Base-by-base conservation (phyloP, 108 stramenopile genomes). In the Nitzschia sp. region DNA sequence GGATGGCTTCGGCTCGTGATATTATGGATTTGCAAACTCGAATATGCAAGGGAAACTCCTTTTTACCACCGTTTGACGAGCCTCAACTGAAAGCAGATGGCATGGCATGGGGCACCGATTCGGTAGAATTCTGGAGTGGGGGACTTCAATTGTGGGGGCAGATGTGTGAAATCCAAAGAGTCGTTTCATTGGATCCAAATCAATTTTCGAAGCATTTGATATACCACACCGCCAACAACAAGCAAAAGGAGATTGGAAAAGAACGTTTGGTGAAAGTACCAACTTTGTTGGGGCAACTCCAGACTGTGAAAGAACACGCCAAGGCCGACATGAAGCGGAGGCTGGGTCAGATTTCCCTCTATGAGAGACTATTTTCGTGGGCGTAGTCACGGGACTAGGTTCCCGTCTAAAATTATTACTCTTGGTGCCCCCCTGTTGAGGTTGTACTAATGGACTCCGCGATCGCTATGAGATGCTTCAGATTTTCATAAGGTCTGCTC, bases 141-240 rank as follows among this genome's bases (percentile, higher is more conserved):
- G 89, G 88, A 0, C 77, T 87, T 53, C 72, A 81, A 1, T 53
- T 85, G 34, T 35, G 50, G 16, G 33, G 67, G 27, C 80, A 81
- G 33, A 76, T 64, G 32, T 94, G 92, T 68, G 82, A 80, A 62
- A 67, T 94, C 68, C 90, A 94, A 66, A 68, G 92, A n/a, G 78
- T 91, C 19, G 61, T 94, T 29, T 75, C 65, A 25, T 47, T 94
- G 53, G 81, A 94, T 63, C 90, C 90, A 19, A 76, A 74, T 36
- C 63, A 75, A 0, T 91, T 94, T 73, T 78, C 88, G 25, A 68
- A 62, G 29, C 90, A 91, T 30, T 58, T 94, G 48, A 33, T 94
- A 15, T 94, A 91, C 54, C 93, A 91, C 62, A 78, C 86, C 3
- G 81, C 87, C 44, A 94, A 91, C 67, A 94, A 91, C 72, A 94